These are phyloP conservation scores for Capronia epimyces DNA, from an alignment of 2,329 filamentous ascomycete species.

Conservation along the genomic window DNA sequence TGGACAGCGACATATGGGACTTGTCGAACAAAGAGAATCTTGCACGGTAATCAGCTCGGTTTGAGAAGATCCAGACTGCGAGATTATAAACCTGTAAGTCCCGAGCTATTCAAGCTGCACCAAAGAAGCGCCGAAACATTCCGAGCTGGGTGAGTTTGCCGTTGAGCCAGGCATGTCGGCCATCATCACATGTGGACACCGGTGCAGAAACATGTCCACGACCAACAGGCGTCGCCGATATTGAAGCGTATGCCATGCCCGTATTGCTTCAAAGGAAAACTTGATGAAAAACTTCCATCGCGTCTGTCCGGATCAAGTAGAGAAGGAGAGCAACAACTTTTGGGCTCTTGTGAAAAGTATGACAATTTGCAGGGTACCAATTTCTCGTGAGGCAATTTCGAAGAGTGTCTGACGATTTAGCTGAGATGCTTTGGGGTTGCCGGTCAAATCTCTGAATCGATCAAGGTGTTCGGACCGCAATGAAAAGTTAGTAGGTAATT, in stretches of 20 bases:
- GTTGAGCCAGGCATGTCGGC: no score
- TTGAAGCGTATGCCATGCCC: conserved; percentile 58
- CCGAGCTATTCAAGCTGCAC: conserved; percentile 58
- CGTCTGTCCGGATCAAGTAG: conserved; percentile 33
- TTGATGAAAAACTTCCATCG: conserved; percentile 42
- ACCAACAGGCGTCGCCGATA: conserved; percentile 58
- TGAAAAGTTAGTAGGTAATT: no score
- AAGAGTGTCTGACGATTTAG: no score
- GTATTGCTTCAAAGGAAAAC: conserved; percentile 44
- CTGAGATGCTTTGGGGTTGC: no score
- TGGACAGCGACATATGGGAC: conserved; percentile 54
- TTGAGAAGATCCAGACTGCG: conserved; percentile 52
- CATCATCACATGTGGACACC: conserved; percentile 32
- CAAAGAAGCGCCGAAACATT: conserved; percentile 56
- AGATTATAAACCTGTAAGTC: conserved; percentile 53
- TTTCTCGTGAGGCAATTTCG: no score
- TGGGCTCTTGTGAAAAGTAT: conserved; percentile 35
- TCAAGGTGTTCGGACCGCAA: no score
- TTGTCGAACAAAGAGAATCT: conserved; percentile 52
- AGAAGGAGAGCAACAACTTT: conserved; percentile 36
- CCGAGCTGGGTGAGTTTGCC: conserved; percentile 51
- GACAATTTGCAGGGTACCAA: no score
- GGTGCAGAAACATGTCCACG: neutral
- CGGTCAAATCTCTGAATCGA: no score
- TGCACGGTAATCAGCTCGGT: conserved; percentile 51